Conservation (phyloP, 495 filamentous ascomycete species). For the Talaromyces proteolyticus region DNA sequence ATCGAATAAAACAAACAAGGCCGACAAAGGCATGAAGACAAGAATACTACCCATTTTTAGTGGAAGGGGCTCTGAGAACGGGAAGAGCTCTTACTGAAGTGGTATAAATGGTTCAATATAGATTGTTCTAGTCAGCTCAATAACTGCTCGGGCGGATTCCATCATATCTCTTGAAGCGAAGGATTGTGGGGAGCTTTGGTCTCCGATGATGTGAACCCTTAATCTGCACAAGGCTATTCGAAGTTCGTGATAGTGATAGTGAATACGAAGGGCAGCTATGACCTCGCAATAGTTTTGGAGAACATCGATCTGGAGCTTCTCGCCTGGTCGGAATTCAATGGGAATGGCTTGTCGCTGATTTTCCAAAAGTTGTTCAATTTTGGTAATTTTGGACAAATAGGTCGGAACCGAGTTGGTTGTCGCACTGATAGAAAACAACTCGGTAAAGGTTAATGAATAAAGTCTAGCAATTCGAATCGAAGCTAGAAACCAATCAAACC, state of each 20-base stretch:
- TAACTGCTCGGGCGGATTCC: slow-evolving; percentile 6
- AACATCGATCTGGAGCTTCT: too few species aligned
- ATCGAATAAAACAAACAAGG: slow-evolving; percentile 31
- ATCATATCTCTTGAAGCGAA: slow-evolving; percentile 13
- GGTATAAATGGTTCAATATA: slow-evolving; percentile 20
- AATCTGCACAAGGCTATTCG: too few species aligned
- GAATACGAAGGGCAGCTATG: too few species aligned
- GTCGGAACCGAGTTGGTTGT: slow-evolving; percentile 11
- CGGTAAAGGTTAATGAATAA: slow-evolving; percentile 16
- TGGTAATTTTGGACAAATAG: slow-evolving; percentile 12
- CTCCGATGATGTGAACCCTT: too few species aligned
- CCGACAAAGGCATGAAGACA: slow-evolving; percentile 18
- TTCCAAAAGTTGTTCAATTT: slow-evolving; percentile 15
- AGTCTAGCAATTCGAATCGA: slow-evolving; percentile 16
- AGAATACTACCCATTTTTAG: too few species aligned
- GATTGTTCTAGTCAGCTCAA: slow-evolving; percentile 19
- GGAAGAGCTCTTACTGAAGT: slow-evolving; percentile 16
- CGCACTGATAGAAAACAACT: slow-evolving; percentile 22
- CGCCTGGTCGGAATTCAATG: slow-evolving; percentile 14
- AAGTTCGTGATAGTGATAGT: too few species aligned
- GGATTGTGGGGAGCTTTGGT: slow-evolving; percentile 9
- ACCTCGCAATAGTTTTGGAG: too few species aligned
- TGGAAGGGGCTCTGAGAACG: too few species aligned
- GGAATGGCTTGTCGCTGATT: slow-evolving; percentile 21
- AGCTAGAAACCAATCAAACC: slow-evolving; percentile 23